These are phyloP conservation scores for Exophiala mesophila DNA, from an alignment of 2,329 filamentous ascomycete genomes.

Conservation along the genomic window DNA sequence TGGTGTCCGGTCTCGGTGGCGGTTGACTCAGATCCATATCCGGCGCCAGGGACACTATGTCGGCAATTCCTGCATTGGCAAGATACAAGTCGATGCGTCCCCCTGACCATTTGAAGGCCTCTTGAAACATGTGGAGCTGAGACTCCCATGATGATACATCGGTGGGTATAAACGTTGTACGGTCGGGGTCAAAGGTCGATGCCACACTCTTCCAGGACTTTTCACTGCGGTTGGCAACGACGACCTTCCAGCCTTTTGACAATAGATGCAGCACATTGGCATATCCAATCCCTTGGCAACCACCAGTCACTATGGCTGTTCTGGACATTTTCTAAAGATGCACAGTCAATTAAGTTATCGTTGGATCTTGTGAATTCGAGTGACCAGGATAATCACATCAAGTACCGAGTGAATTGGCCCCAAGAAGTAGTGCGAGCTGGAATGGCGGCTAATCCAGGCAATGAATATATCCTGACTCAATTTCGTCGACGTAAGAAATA, in stretches of 20 bases:
- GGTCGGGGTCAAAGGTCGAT: background rate
- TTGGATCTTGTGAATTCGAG: too few species aligned
- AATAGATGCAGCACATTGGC: slow-evolving; percentile 40
- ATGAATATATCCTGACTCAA: too few species aligned
- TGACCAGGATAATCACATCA: too few species aligned
- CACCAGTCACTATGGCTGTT: too few species aligned
- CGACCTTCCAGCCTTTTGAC: slow-evolving; percentile 2
- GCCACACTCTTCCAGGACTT: background rate
- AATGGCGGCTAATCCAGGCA: too few species aligned
- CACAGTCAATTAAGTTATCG: too few species aligned
- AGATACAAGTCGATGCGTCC: slow-evolving; percentile 38
- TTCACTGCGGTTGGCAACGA: background rate
- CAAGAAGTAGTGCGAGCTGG: too few species aligned
- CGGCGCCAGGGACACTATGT: slow-evolving; percentile 44
- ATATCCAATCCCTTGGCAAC: slow-evolving; percentile 47
- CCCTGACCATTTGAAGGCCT: background rate
- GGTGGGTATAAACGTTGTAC: background rate
- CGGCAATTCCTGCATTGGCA: slow-evolving; percentile 57
- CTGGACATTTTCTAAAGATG: too few species aligned
- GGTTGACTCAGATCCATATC: background rate
- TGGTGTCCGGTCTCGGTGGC: background rate
- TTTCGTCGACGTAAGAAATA: too few species aligned
- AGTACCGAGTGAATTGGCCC: too few species aligned
- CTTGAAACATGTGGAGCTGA: background rate
- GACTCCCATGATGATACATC: slow-evolving; percentile 1